Evolutionary conservation across 169 alveolate genomes (phyloP).

Genomic region (Plasmodium knowlesi): DNA sequence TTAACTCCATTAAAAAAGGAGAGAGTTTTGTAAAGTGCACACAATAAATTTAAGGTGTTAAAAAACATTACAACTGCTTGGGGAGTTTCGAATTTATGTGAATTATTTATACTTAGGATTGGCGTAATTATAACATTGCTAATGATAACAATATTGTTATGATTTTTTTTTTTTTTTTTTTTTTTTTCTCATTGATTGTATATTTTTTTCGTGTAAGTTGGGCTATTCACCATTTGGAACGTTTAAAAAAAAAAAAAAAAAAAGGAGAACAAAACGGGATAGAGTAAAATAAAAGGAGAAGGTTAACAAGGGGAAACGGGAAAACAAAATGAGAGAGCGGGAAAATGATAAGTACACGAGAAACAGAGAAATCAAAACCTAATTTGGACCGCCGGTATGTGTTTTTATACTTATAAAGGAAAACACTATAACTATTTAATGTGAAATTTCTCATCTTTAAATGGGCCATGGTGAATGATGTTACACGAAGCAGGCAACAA

Average conservation of each 20-base stretch:
- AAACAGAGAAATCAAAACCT: not conserved
- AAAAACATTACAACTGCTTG: not conserved
- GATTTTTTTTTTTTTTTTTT: not conserved
- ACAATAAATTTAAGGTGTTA: not conserved
- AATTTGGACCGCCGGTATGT: not conserved
- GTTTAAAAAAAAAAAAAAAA: not conserved
- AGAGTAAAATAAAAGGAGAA: not conserved
- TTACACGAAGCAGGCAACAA: not conserved
- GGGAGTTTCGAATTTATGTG: not conserved
- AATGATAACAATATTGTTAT: not conserved
- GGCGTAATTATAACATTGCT: not conserved
- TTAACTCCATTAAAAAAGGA: not conserved
- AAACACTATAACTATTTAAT: not conserved
- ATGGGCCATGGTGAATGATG: not conserved
- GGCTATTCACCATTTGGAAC: not conserved
- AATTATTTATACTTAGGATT: not conserved
- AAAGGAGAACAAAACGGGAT: not conserved
- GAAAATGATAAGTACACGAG: not conserved
- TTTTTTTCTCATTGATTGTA: not conserved
- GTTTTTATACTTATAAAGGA: not conserved
- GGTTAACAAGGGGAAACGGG: not conserved
- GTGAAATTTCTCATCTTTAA: not conserved
- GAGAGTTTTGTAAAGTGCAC: not conserved
- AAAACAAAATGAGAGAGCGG: not conserved
- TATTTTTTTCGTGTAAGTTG: not conserved